Evolutionary conservation across 2,329 filamentous ascomycete species (phyloP).

Genomic region (Ophiostoma sp.): DNA sequence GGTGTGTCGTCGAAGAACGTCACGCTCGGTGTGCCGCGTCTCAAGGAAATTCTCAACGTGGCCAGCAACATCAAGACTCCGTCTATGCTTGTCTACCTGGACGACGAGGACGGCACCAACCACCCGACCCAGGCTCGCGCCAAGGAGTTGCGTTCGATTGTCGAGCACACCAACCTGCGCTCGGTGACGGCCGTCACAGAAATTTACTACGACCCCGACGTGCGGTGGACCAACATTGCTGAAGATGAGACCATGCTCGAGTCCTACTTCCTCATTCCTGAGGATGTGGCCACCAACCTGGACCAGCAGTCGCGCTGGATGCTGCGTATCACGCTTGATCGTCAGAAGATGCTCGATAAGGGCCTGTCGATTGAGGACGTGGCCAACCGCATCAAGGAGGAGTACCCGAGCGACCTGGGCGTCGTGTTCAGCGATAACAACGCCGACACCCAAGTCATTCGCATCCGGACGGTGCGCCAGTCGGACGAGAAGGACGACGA

Average conservation of each 20-base stretch:
- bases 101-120: constrained; percentile 54
- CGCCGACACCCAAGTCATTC: constrained; percentile 90
- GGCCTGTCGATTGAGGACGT: constrained; percentile 89
- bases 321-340: constrained; percentile 87
- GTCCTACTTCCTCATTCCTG: constrained; percentile 92
- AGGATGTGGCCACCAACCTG: constrained; percentile 62
- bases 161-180: constrained; percentile 92
- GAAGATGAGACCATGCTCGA: constrained; percentile 93
- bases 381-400: constrained; percentile 82
- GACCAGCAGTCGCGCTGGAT: constrained; percentile 92
- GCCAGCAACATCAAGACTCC: constrained; percentile 98
- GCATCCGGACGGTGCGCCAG: constrained; percentile 75
- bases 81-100: constrained; percentile 89
- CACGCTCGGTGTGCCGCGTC: constrained; percentile 93
- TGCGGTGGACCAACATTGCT: constrained; percentile 79
- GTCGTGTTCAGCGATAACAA: constrained; percentile 99
- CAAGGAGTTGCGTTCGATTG: constrained; percentile 80
- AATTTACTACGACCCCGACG: constrained; percentile 95
- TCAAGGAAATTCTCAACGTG: constrained; percentile 98
- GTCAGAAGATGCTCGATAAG: constrained; percentile 94
- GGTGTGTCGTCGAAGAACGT: constrained; percentile 99
- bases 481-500: constrained; percentile 74
- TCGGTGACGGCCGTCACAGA: constrained; percentile 90
- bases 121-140: constrained; percentile 69
- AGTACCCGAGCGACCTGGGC: constrained; percentile 80